Base-by-base conservation (phyloP, 192 early-diverging fungal genomes). In the Coemansia reversa region DNA sequence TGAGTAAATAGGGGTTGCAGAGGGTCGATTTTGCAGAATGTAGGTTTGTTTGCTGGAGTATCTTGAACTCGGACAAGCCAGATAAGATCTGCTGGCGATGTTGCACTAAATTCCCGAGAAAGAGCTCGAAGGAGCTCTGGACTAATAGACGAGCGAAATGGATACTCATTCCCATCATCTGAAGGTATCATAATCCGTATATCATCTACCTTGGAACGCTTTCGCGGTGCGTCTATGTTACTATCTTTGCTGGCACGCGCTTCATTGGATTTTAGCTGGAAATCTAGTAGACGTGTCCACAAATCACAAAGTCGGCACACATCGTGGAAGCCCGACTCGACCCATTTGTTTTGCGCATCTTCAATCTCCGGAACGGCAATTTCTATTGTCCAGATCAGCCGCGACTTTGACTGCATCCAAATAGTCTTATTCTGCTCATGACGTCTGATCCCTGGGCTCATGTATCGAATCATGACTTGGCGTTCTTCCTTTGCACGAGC, bases 41-140 rank as follows among this genome's bases (percentile, higher is more conserved):
- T 74, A 3, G 84, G 84, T 39, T 77, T 59, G 50, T 85, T 85
- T 4, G 84, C 80, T 50, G 67, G 74, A 55, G 23, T 60, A 28
- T 69, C 65, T 28, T 76, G 74, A 48, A 69, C 49, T 11, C 58
- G 55, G n/a, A 65, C 54, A 32, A 69, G 51, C 66, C 57, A 74
- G 8, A 35, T 58, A 22, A 65, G 35, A 11, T 69, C 49, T 22
- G 11, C 28, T 0, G 50, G 18, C 16, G 69, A 24, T 3, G 19
- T 54, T n/a, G 12, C 29, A 14, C 29, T 59, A 51, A 72, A 69
- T 9, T 27, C 50, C 0, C 45, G 18, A 8, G 49, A 55, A 18
- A 68, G 9, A 0, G 20, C 51, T 5, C 49, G 1, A 20, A 64
- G 55, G 45, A 58, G 48, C 49, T 67, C 63, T 1, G 14, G 33